These are phyloP conservation scores for Cladophialophora immunda DNA, from an alignment of 2,329 filamentous ascomycete genomes.

Conservation along the genomic window DNA sequence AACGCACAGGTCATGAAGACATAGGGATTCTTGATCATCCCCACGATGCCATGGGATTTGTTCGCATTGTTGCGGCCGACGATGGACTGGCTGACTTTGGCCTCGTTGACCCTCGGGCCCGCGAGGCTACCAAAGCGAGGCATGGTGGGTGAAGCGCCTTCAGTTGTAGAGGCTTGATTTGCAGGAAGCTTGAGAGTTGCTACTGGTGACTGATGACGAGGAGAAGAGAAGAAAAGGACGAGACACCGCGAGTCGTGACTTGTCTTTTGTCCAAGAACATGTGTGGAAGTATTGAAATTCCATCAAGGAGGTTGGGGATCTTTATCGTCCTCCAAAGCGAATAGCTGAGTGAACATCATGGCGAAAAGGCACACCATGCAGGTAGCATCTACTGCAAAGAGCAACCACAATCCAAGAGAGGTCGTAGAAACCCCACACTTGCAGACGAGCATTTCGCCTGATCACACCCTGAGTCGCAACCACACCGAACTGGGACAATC, in stretches of 20 bases:
- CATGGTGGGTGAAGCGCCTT: not conserved
- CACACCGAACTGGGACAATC: not conserved
- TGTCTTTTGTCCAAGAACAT: not conserved
- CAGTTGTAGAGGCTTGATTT: not conserved
- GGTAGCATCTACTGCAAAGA: too few species aligned
- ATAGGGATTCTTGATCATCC: not conserved
- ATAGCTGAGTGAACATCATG: not conserved
- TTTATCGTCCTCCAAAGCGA: not conserved
- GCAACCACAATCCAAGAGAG: not conserved
- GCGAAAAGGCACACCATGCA: too few species aligned
- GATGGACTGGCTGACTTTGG: not conserved
- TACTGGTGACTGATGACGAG: not conserved
- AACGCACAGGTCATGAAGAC: not conserved
- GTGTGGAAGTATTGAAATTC: not conserved
- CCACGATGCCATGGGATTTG: not conserved
- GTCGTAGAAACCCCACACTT: not conserved
- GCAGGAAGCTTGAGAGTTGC: not conserved
- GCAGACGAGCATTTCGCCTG: not conserved
- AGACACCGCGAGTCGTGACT: not conserved
- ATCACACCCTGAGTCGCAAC: not conserved
- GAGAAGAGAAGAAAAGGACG: not conserved
- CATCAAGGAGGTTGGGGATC: not conserved
- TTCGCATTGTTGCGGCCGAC: constrained; percentile 1
- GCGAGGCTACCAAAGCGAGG: not conserved
- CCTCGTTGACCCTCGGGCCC: not conserved